A percentile compares a stretch with the other conserved stretches of the same genome.
phyloP scores from a whole-genome alignment of 2,329 filamentous ascomycete species.

The Westerdykella ornata region DNA sequence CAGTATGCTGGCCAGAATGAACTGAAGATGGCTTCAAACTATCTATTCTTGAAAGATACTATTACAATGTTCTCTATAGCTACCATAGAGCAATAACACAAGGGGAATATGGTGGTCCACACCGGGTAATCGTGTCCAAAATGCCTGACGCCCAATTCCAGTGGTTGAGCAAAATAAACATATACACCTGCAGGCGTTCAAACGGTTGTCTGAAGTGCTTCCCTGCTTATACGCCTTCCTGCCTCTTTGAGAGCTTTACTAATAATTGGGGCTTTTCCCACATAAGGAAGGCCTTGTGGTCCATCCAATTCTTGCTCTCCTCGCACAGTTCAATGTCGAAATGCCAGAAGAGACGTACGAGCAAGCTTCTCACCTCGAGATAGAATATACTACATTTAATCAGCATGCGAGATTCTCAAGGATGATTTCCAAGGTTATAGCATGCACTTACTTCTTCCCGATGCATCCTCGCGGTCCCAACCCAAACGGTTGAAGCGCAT shows the following conservation, averaged over 20 bases:
- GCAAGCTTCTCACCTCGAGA: constrained; percentile 33
- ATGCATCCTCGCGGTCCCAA: constrained; percentile 11
- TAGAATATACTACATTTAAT: constrained; percentile 23
- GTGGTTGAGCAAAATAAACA: too few relatives aligned
- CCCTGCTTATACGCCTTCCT: background rate
- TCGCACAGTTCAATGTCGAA: constrained; percentile 28
- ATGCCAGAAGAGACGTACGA: constrained; percentile 34
- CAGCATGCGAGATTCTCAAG: constrained; percentile 1
- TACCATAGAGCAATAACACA: too few relatives aligned
- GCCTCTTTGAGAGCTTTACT: background rate
- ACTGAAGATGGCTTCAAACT: too few relatives aligned
- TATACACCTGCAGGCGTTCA: too few relatives aligned
- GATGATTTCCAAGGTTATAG: too few relatives aligned
- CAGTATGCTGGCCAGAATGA: too few relatives aligned
- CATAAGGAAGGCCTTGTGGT: constrained; percentile 2
- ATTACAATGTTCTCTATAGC: too few relatives aligned
- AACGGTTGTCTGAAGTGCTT: too few relatives aligned
- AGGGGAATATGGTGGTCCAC: too few relatives aligned
- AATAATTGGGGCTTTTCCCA: constrained; percentile 1
- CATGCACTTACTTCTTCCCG: constrained; percentile 10
- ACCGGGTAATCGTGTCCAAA: too few relatives aligned
- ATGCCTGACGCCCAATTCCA: too few relatives aligned
- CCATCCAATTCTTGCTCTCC: constrained; percentile 3
- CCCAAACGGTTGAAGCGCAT: constrained; percentile 11
- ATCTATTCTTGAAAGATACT: too few relatives aligned